Base-by-base conservation (phyloP, 2,329 filamentous ascomycete species). In the Orbilia quercus region DNA sequence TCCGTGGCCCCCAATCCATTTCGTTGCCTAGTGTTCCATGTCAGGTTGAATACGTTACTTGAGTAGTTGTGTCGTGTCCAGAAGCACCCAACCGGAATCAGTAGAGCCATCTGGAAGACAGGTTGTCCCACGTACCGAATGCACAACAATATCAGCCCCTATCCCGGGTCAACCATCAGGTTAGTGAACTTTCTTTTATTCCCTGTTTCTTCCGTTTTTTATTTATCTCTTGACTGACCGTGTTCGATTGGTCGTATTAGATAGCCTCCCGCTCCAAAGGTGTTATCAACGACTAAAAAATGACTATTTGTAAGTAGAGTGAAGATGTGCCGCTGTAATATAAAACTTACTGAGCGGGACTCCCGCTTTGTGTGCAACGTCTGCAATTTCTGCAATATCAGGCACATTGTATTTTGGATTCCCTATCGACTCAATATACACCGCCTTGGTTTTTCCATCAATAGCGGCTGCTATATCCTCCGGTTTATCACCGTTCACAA, bases 1-100 rank as follows among this genome's bases (percentile, higher is more conserved):
- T 74, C 93, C 94, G 81, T 98, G 94, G 44, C 93, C 93, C 66
- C 93, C 93, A 75, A 98, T 97, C 93, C 93, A 97, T 82, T 97
- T 69, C 18, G 60, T 74, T 22, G 70, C 67, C 62, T 66, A 50
- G 7, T 38, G 2, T 31, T 25, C 14, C 14, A 7, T 23, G 18
- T 28, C n/a, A 16, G 18, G n/a, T n/a, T n/a, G n/a, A n/a, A n/a
- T n/a, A n/a, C n/a, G n/a, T 28, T 9, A 22, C 22, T 28, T 31
- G 7, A 12, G 23, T 55, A 20, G 18, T 14, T 16, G 7, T 23
- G 3, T 14, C 7, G 6, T 51, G 16, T 34, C 14, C 16, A 25
- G 23, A 20, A 23, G 16, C 2, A 47, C 20, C 4, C 14, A 22
- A 22, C 6, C 7, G 44, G 7, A n/a, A 4, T n/a, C 25, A 16